Base-by-base conservation (phyloP, 495 filamentous ascomycete species). In the Hypoxylon cercidicola region DNA sequence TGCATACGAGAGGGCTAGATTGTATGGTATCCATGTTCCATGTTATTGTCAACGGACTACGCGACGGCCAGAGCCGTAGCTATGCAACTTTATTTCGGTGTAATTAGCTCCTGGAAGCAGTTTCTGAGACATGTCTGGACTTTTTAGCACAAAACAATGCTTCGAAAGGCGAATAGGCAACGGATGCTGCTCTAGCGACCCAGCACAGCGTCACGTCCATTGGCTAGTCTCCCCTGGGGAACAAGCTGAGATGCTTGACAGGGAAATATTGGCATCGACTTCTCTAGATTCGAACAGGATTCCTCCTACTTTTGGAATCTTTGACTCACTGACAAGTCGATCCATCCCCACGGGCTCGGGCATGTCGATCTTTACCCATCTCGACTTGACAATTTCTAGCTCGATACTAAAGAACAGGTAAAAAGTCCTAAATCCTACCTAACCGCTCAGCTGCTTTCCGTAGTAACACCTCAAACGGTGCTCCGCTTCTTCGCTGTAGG, bases 281-380 rank as follows among this genome's bases (percentile, higher is more conserved):
- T 62, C 23, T 15, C 32, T 60, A 64, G 65, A 55, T 60, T 54
- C 50, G 50, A 56, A 39, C 32, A n/a, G 48, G 49, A 68, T 60
- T 68, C 48, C 54, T 54, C 58, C 53, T 11, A 49, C 43, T 43
- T 52, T 54, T 47, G 58, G 44, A 16, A 62, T 59, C 35, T 1
- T 40, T 62, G 43, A 51, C 30, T 55, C 59, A 51, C 19, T 23
- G 21, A 37, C 43, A 52, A 16, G 20, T 40, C 19, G 3, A 44
- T 55, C 59, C 49, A 18, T 52, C 30, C 59, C n/a, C 13, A 20
- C 39, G 37, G 58, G 21, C 32, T 35, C 39, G 54, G 46, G 18
- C 23, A 19, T 45, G 65, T 43, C 44, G 46, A 68, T 68, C 65
- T 19, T 52, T 63, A 12, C 65, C 60, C 10, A 30, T 45, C 63